Evolutionary conservation across 1,284 basidiomycete species (phyloP).

Genomic region (Cutaneotrichosporon sp.): DNA sequence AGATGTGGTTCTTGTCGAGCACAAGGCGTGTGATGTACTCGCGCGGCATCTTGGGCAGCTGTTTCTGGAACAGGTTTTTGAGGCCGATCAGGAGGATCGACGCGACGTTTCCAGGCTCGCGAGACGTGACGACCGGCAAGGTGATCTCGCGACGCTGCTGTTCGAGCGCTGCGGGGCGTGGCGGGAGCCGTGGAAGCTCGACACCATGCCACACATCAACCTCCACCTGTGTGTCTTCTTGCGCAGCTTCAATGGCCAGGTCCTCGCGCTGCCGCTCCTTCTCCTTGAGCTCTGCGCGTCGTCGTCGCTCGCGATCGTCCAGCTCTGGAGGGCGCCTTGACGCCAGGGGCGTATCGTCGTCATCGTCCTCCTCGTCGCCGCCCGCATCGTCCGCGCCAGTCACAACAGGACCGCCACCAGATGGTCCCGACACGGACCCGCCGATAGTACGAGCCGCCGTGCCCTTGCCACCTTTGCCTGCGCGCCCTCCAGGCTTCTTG

Average conservation of each 20-base stretch:
- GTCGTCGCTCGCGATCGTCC: constrained; percentile 48
- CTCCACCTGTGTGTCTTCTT: constrained; percentile 18
- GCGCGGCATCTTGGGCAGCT: constrained; percentile 97
- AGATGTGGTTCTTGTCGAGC: constrained; percentile 84
- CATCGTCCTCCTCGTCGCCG: constrained; percentile 26
- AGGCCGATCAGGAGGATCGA: constrained; percentile 85
- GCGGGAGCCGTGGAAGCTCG: constrained; percentile 43
- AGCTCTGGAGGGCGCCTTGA: constrained; percentile 32
- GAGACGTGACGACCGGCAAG: constrained; percentile 73
- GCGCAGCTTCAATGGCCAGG: constrained; percentile 52
- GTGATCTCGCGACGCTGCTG: constrained; percentile 77
- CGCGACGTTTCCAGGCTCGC: constrained; percentile 69
- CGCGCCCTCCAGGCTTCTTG: constrained; percentile 19
- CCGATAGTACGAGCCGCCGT: constrained; percentile 15
- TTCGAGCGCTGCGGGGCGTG: constrained; percentile 70
- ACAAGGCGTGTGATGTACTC: constrained; percentile 98
- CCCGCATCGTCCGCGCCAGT: background rate
- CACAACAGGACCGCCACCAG: background rate
- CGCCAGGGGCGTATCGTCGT: constrained; percentile 33
- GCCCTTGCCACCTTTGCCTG: background rate
- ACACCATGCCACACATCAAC: constrained; percentile 44
- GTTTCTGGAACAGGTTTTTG: constrained; percentile 95
- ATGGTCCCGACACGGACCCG: background rate
- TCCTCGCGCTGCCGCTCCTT: constrained; percentile 66
- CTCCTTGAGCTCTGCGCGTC: constrained; percentile 51